phyloP scores from a whole-genome alignment of 306 rosid genomes.

The Cicer yamashitae region DNA sequence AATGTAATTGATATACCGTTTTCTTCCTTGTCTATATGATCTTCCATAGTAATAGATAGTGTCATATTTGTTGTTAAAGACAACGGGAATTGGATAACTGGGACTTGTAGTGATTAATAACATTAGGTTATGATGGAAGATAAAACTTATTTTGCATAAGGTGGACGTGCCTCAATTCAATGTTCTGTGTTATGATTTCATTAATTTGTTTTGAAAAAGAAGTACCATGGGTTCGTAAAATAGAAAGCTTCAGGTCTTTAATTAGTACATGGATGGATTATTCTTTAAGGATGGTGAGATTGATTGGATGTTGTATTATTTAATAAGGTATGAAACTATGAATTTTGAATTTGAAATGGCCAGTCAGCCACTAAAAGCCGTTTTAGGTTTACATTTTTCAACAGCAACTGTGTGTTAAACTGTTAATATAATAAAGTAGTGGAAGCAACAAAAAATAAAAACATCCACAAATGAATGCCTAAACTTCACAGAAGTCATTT shows the following conservation, averaged over 20 bases:
- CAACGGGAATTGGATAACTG: not conserved
- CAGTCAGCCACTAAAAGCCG: not conserved
- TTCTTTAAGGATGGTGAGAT: not conserved
- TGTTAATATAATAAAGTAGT: slow-evolving; percentile 7
- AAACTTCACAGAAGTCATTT: not conserved
- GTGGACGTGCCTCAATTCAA: slow-evolving; percentile 22
- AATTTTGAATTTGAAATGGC: slow-evolving; percentile 10
- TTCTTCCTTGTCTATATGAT: slow-evolving; percentile 27
- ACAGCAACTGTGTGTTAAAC: slow-evolving; percentile 22
- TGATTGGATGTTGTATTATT: slow-evolving; percentile 21
- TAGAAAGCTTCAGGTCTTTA: not conserved
- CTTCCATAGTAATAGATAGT: slow-evolving; percentile 1
- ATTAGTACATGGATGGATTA: slow-evolving; percentile 21
- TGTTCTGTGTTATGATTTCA: not conserved
- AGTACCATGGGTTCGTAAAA: not conserved
- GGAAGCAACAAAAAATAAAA: slow-evolving; percentile 1
- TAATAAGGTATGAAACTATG: not conserved
- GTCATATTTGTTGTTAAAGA: slow-evolving; percentile 32
- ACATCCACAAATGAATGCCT: not conserved
- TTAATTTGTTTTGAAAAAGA: slow-evolving; percentile 5
- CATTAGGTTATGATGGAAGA: not conserved
- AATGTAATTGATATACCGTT: slow-evolving; percentile 10
- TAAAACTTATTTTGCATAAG: slow-evolving; percentile 4
- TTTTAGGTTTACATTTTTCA: not conserved
- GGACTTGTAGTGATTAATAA: slow-evolving; percentile 9